A percentile compares a stretch with the other conserved stretches of the same genome.
Conservation (phyloP, 345 rosid genomes). For the Capsella bursapastoris region DNA sequence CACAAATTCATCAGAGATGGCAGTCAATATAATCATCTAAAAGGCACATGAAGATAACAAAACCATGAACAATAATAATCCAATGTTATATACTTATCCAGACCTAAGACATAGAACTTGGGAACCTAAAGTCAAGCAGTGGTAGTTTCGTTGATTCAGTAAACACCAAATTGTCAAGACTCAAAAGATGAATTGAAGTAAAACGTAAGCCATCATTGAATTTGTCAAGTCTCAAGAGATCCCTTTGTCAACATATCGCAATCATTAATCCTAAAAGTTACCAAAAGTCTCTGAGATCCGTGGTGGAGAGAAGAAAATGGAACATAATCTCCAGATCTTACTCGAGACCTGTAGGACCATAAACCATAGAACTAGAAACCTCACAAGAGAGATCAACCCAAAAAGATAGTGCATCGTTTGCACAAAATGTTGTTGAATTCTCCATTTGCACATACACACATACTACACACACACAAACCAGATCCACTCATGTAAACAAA, state of each 20-base stretch:
- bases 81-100: neutral
- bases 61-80: constrained; percentile 9
- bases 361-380: neutral
- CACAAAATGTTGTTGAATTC: neutral
- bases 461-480: neutral
- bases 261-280: neutral
- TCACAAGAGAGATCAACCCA: neutral
- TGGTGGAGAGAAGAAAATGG: neutral
- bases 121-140: constrained; percentile 16
- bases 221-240: neutral
- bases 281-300: neutral
- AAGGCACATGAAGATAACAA: constrained; percentile 7
- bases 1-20: constrained; percentile 11
- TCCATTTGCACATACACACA: neutral
- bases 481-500: neutral
- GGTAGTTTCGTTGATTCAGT: neutral
- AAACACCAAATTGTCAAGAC: neutral
- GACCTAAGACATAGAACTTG: neutral
- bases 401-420: neutral
- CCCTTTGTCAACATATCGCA: neutral
- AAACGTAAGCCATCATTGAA: constrained; percentile 4
- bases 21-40: constrained; percentile 13
- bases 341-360: constrained; percentile 1
- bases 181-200: constrained; percentile 6
- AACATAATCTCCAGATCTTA: constrained; percentile 11